Evolutionary conservation across 306 rosid genomes (phyloP), one percentile per base, ranked within the genome.

Genomic region (Malus asiatica): DNA sequence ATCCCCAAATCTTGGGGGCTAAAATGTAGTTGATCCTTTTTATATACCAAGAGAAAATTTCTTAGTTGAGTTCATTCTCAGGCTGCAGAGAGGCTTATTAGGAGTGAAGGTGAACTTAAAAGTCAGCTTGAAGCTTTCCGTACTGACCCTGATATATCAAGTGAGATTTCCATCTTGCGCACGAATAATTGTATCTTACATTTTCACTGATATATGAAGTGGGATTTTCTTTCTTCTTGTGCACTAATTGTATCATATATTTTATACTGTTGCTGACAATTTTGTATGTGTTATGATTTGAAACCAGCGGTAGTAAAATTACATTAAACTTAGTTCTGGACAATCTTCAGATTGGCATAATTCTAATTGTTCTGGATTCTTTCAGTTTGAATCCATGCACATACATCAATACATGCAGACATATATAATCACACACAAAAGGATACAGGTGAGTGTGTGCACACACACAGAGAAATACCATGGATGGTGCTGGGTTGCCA

Each of bases 51-150:
- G 76, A 65, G 53, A 75, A 71, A 66, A 29, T 76, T 53, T 23
- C 59, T 3, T 42, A 58, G 19, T 78, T 71, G 70, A 27, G 61
- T 68, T 55, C 29, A 82, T 72, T 80, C 35, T 76, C 78, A 95
- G 98, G 98, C 98, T 77, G 97, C 98, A 59, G 86, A 87, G 88
- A 92, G 98, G 89, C 90, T 95, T 76, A 78, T 89, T 80, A 79
- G 73, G 76, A 90, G 97, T 79, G 78, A 92, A 64, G 96, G 98
- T 59, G 84, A 86, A 65, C 96, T 95, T 70, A 92, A 84, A 82
- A 75, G 81, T 60, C 85, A 92, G 83, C 89, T 92, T 72, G 96
- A 95, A 78, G 84, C 77, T 78, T 95, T 90, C 76, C 78, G 81
- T 64, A 90, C 79, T 63, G 93, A 95, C 74, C 96, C 92, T 76